These are phyloP conservation scores for Entomortierella beljakovae DNA, from an alignment of 192 early-diverging fungal genomes.

Conservation along the genomic window DNA sequence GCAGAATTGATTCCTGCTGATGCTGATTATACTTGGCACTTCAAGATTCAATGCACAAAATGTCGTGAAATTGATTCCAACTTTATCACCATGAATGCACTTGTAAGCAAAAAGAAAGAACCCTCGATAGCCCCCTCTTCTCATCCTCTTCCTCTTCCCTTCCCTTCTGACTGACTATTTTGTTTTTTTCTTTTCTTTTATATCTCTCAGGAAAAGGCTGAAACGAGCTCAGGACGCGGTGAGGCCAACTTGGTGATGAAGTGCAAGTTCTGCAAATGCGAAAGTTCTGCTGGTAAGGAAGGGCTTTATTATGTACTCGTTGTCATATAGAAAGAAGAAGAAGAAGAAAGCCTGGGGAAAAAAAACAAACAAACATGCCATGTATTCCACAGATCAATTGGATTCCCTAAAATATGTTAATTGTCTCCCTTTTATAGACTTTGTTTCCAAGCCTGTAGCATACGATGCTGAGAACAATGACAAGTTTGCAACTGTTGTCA, in stretches of 20 bases:
- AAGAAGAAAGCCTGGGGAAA: no score
- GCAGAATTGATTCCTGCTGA: conserved; percentile 75
- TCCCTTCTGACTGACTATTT: no score
- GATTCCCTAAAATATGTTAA: not conserved
- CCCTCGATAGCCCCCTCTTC: not conserved
- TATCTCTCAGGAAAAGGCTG: conserved; percentile 59
- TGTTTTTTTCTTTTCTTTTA: conserved; percentile 4
- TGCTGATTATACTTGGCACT: conserved; percentile 75
- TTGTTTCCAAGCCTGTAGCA: conserved; percentile 57
- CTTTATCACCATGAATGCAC: conserved; percentile 72
- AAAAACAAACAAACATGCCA: no score
- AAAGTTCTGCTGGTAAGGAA: conserved; percentile 72
- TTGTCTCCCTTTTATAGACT: conserved; percentile 17
- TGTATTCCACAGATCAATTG: no score
- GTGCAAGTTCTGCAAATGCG: conserved; percentile 92
- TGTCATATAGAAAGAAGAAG: no score
- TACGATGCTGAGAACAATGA: conserved; percentile 71
- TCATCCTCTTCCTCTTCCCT: no score
- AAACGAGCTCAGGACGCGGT: conserved; percentile 80
- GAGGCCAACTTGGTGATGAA: conserved; percentile 89
- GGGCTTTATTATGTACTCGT: no score
- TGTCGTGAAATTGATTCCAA: conserved; percentile 83
- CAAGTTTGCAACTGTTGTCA: conserved; percentile 69
- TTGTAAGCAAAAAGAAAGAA: conserved; percentile 44
- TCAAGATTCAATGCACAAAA: conserved; percentile 80